phyloP scores from a whole-genome alignment of 139 green algal species.

The Haematococcus lacustris region DNA sequence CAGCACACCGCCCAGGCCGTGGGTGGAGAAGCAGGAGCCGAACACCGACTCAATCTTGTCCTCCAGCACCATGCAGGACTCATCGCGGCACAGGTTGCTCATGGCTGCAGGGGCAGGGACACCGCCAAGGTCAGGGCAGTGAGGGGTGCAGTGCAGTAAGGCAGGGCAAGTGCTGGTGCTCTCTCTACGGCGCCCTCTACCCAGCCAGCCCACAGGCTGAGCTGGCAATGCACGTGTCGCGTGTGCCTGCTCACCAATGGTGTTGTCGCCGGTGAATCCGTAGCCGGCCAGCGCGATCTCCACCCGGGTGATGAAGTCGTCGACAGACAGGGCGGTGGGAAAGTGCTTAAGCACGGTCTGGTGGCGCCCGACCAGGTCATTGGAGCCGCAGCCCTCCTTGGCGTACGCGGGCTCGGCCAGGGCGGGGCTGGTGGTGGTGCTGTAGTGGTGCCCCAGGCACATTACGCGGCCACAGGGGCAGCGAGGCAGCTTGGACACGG shows the following conservation, averaged over 20 bases:
- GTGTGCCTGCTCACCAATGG: conserved; percentile 16
- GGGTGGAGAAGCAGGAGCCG: conserved; percentile 68
- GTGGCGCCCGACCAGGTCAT: not conserved
- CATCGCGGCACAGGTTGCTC: conserved; percentile 85
- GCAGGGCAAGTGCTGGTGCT: not conserved
- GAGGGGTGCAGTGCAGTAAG: not conserved
- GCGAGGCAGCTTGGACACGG: not conserved
- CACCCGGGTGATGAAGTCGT: conserved; percentile 70
- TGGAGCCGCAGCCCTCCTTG: not conserved
- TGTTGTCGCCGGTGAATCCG: conserved; percentile 59
- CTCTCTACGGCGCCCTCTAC: not conserved
- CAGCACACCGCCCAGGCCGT: conserved; percentile 77
- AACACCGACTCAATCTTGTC: conserved; percentile 73
- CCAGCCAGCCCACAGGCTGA: not conserved
- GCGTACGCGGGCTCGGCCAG: not conserved
- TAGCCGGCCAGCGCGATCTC: conserved; percentile 61
- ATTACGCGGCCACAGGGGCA: not conserved
- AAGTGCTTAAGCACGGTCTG: conserved; percentile 43
- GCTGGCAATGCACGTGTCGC: too few relatives aligned
- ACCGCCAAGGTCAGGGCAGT: not conserved
- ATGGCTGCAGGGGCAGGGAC: conserved; percentile 24
- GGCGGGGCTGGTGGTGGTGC: not conserved
- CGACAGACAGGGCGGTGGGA: conserved; percentile 52
- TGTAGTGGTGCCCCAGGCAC: not conserved
- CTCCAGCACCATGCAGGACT: conserved; percentile 69